Evolutionary conservation across 345 rosid species (phyloP).

Genomic region (Populus tremula): DNA sequence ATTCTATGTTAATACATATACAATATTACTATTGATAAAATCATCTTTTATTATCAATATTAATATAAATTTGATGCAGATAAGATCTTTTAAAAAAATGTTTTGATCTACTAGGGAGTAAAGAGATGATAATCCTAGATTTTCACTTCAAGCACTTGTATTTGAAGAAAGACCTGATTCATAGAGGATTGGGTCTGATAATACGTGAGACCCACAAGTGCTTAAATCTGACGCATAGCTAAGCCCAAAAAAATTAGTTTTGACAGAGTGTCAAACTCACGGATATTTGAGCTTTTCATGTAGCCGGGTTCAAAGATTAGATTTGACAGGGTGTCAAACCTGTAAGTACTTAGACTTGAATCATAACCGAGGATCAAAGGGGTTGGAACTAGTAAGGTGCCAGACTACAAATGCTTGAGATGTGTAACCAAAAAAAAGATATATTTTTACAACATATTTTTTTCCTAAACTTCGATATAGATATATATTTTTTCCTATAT

Average conservation of each 20-base stretch:
- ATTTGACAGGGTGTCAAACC: rapidly evolving
- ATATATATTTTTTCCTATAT: too few species aligned
- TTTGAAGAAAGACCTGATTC: rapidly evolving
- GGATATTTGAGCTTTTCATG: rapidly evolving
- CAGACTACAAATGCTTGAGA: rapidly evolving
- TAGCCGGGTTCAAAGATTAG: rapidly evolving
- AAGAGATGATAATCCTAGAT: rapidly evolving
- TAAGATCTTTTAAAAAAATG: rapidly evolving
- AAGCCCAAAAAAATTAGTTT: rapidly evolving
- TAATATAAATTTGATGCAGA: too few species aligned
- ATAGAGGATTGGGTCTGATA: rapidly evolving
- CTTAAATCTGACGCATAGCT: rapidly evolving
- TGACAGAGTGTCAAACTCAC: rapidly evolving
- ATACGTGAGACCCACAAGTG: rapidly evolving
- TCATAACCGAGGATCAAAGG: rapidly evolving
- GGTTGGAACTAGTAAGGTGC: rapidly evolving
- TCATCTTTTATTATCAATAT: too few species aligned
- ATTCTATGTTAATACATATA: rapidly evolving
- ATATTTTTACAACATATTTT: rapidly evolving
- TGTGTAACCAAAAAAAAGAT: rapidly evolving
- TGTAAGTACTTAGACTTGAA: rapidly evolving
- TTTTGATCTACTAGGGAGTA: too few species aligned
- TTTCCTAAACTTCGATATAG: rapidly evolving
- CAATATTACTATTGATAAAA: rapidly evolving
- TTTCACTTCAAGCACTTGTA: rapidly evolving